Evolutionary conservation across 225 moss, liverwort and hornwort genomes (phyloP), one percentile per base, ranked within the genome.

Genomic region (Climacium dendroides): DNA sequence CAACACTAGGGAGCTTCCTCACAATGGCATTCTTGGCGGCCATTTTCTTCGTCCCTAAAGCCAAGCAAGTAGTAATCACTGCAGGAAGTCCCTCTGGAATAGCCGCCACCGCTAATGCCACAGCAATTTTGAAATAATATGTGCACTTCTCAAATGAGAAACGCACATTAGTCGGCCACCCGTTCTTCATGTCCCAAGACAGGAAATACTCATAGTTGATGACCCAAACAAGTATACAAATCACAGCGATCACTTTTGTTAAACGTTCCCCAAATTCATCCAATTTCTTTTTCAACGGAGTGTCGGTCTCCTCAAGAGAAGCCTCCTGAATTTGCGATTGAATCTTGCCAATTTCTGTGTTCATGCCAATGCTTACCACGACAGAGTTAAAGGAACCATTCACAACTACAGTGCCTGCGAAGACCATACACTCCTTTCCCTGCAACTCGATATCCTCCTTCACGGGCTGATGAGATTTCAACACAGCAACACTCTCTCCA

Each of bases 21-120:
- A 98, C 97, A 48, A 98, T 98, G 25, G 97, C 97, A 76, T 96
- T 98, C 90, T 98, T 98, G 73, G 95, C 96, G 26, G 97, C 97
- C 97, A 98, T 98, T 89, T 96, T 98, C 89, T 95, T 92, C 24
- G 97, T 98, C 5, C 97, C 97, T 43, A 98, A 85, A 14, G 97
- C 97, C 90, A 98, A 84, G 87, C 97, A 98, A 23, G 97, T 98
- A 48, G 97, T 98, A 59, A 98, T 98, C 22, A 98, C 96, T 23
- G 97, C 97, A 70, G 97, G 97, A 52, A 98, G 89, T 48, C 97
- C 97, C 88, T 98, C 97, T 9, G 97, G 97, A 79, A 98, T 98
- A 53, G 97, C 97, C 17, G 97, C 97, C 39, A 98, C 97, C 11
- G 97, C 97, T 86, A 98, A 85, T 34, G 96, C 97, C 11, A 98